These are phyloP conservation scores for Dictyostelium intermedium DNA, from an alignment of 78 protist genomes.

Conservation along the genomic window DNA sequence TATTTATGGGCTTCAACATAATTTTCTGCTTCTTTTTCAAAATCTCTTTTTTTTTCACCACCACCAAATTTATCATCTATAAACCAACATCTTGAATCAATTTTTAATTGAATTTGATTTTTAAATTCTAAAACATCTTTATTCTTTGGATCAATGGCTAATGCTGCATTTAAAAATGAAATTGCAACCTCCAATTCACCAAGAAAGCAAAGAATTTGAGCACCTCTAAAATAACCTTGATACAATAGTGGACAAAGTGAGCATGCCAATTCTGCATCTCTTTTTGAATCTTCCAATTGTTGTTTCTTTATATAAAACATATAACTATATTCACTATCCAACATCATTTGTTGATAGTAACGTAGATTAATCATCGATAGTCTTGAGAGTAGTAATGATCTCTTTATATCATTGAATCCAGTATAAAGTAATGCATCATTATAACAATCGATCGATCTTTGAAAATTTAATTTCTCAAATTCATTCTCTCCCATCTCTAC, in stretches of 20 bases:
- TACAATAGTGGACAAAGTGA: not conserved
- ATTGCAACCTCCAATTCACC: not conserved
- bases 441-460: not conserved
- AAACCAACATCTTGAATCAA: not conserved
- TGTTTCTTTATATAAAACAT: slow-evolving; percentile 4
- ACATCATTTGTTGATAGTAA: slow-evolving; percentile 1
- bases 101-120: not conserved
- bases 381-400: not conserved
- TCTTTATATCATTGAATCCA: not conserved
- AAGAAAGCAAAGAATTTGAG: not conserved
- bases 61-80: too few relatives aligned
- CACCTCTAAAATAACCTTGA: not conserved
- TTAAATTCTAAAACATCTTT: not conserved
- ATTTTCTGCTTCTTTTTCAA: not conserved
- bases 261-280: not conserved
- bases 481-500: not conserved
- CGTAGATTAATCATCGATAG: not conserved
- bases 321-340: not conserved
- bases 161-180: not conserved
- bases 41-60: not conserved
- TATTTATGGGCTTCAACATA: not conserved
- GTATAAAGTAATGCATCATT: not conserved
- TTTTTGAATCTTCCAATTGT: not conserved
- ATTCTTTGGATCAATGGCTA: not conserved
- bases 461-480: not conserved